Conservation (phyloP, 2,329 filamentous ascomycete genomes). For the Cladobotryum mycophilum region DNA sequence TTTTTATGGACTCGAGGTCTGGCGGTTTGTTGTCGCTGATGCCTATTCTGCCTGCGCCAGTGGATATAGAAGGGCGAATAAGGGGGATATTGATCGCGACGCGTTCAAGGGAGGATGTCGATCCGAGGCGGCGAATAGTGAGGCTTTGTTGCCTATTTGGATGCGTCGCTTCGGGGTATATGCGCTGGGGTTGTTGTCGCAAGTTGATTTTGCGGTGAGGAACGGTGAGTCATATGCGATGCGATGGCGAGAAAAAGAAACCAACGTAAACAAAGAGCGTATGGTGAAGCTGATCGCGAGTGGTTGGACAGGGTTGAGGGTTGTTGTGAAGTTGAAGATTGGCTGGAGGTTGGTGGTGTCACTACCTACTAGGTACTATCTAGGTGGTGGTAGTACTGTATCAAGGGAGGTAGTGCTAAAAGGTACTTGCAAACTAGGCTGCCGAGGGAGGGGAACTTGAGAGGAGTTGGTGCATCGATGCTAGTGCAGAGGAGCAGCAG, state of each 20-base stretch:
- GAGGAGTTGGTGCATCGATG: no score
- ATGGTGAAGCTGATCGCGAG: background rate
- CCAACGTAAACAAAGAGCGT: background rate
- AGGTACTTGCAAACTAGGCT: no score
- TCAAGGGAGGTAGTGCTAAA: no score
- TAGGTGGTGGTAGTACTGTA: no score
- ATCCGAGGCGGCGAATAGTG: background rate
- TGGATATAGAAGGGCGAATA: background rate
- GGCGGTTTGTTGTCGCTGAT: background rate
- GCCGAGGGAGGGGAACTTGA: no score
- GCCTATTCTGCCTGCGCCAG: background rate
- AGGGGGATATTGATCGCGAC: no score
- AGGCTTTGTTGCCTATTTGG: background rate
- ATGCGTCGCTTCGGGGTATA: background rate
- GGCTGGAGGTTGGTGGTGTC: background rate
- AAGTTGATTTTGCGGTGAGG: background rate
- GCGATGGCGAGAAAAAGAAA: background rate
- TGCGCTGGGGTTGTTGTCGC: background rate
- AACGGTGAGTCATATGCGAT: constrained; percentile 5
- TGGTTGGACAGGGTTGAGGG: no score
- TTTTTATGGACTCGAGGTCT: background rate
- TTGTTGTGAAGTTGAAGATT: background rate
- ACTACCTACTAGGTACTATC: background rate
- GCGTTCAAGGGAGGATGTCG: no score
- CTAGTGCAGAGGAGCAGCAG: no score